phyloP scores from a whole-genome alignment of 495 filamentous ascomycete species.

The Penicillium diatomitis region DNA sequence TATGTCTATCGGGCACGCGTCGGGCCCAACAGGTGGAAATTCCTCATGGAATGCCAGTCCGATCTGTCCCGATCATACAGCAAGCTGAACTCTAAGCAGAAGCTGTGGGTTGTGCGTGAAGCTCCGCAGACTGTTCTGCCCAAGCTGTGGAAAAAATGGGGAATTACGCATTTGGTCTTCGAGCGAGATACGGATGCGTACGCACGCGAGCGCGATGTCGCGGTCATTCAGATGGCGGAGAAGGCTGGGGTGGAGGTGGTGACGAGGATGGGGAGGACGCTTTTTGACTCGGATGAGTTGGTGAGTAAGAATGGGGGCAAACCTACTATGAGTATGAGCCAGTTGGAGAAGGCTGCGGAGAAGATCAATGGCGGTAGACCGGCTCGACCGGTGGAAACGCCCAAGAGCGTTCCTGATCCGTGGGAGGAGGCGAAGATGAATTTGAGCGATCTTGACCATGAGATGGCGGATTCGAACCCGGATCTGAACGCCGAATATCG shows the following conservation, averaged over 20 bases:
- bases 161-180: conserved; percentile 60
- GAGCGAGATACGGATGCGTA: conserved; percentile 68
- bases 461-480: conserved; percentile 27
- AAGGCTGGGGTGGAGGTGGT: conserved; percentile 57
- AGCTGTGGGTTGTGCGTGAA: conserved; percentile 58
- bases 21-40: conserved; percentile 58
- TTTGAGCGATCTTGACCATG: conserved; percentile 41
- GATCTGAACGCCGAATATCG: conserved; percentile 50
- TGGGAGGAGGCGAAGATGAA: conserved; percentile 37
- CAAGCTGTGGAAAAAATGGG: conserved; percentile 60
- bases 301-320: conserved; percentile 53
- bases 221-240: conserved; percentile 44
- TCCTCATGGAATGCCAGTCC: conserved; percentile 57
- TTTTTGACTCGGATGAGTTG: conserved; percentile 60
- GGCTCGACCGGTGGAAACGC: conserved; percentile 44
- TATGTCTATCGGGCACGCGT: conserved; percentile 61
- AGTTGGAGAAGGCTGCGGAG: conserved; percentile 43
- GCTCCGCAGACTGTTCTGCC: conserved; percentile 56
- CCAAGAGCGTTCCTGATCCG: conserved; percentile 48
- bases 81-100: conserved; percentile 52
- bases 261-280: conserved; percentile 46
- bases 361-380: conserved; percentile 41
- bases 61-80: conserved; percentile 53
- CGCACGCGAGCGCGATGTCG: conserved; percentile 48
- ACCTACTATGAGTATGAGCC: conserved; percentile 59